These are phyloP conservation scores for Stagonosporopsis vannaccii DNA, from an alignment of 2,329 filamentous ascomycete genomes.

Conservation along the genomic window DNA sequence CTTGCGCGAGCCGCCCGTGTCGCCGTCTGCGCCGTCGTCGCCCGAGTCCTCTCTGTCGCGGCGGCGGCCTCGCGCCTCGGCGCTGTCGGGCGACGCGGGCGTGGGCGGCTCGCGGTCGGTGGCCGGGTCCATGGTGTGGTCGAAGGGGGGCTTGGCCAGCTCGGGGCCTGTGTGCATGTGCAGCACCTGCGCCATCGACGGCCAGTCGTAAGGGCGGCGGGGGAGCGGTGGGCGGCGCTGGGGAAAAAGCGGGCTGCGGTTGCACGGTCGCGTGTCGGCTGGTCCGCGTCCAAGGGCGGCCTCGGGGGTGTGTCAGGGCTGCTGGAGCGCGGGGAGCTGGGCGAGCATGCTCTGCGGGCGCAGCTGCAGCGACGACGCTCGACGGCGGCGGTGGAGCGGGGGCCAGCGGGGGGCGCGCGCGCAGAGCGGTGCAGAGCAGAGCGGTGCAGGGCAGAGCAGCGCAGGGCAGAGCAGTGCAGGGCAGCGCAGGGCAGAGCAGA, in stretches of 20 bases:
- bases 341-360: slow-evolving; percentile 13
- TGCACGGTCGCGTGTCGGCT: slow-evolving; percentile 13
- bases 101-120: slow-evolving; percentile 39
- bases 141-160: slow-evolving; percentile 45
- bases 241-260: slow-evolving; percentile 17
- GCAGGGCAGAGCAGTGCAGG: too few relatives aligned
- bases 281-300: slow-evolving; percentile 9
- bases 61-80: slow-evolving; percentile 47
- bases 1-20: slow-evolving; percentile 56
- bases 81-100: slow-evolving; percentile 45
- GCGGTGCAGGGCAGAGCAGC: too few relatives aligned
- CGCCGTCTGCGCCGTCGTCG: slow-evolving; percentile 36
- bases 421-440: too few relatives aligned
- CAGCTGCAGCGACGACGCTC: too few relatives aligned
- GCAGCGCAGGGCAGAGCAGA: not conserved
- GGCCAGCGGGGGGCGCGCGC: not conserved
- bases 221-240: slow-evolving; percentile 5
- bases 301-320: slow-evolving; percentile 5
- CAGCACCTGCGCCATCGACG: slow-evolving; percentile 47
- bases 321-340: slow-evolving; percentile 12
- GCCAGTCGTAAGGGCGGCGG: slow-evolving; percentile 15
- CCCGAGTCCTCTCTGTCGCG: slow-evolving; percentile 45
- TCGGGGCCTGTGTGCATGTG: slow-evolving; percentile 49
- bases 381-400: not conserved
- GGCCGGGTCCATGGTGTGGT: slow-evolving; percentile 45